These are phyloP conservation scores for Drechslerella coelobrocha DNA, from an alignment of 2,329 filamentous ascomycete species.

Conservation along the genomic window DNA sequence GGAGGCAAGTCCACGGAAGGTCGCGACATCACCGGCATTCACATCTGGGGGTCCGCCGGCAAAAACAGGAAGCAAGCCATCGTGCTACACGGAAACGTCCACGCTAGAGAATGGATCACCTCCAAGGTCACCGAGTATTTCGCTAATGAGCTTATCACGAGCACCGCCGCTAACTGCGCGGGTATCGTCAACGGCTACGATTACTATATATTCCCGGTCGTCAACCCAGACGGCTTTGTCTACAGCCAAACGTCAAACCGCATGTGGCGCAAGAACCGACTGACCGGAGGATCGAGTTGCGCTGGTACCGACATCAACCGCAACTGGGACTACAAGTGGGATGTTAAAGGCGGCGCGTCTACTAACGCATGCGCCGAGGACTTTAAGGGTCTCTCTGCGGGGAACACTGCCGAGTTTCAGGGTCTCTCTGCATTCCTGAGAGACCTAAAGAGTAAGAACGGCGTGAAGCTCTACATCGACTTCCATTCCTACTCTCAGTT, in stretches of 20 bases:
- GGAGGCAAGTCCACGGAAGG: conserved; percentile 63
- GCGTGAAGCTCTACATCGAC: conserved; percentile 66
- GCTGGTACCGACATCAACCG: conserved; percentile 67
- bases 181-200: conserved; percentile 65
- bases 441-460: conserved; percentile 56
- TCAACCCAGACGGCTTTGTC: conserved; percentile 70
- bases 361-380: conserved; percentile 64
- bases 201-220: conserved; percentile 70
- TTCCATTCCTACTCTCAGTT: conserved; percentile 70
- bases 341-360: conserved; percentile 61
- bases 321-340: conserved; percentile 66
- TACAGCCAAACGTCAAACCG: conserved; percentile 67
- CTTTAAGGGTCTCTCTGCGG: conserved; percentile 61
- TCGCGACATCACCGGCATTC: conserved; percentile 61
- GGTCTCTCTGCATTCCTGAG: conserved; percentile 63
- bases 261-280: conserved; percentile 70
- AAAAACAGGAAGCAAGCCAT: conserved; percentile 60
- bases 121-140: conserved; percentile 65
- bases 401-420: conserved; percentile 64
- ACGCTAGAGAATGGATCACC: conserved; percentile 69
- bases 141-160: conserved; percentile 62
- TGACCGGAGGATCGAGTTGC: conserved; percentile 59
- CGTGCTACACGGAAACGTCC: conserved; percentile 67
- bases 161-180: conserved; percentile 58
- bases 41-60: conserved; percentile 63